Base-by-base conservation (phyloP, 176 grass and related monocot species). In the Zizania latifolia region DNA sequence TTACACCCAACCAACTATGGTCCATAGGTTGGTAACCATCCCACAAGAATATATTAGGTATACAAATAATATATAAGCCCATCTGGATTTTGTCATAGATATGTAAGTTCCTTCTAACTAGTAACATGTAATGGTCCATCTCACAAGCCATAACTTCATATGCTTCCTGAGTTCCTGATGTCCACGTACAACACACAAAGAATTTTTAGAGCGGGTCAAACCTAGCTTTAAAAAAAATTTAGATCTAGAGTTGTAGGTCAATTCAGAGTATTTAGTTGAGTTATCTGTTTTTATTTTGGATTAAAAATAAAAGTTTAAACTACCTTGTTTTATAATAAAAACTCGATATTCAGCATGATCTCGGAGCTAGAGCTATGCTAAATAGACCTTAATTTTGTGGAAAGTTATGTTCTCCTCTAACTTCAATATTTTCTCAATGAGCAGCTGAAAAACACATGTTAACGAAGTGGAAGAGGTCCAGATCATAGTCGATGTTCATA, bases 71-170 rank as follows among this genome's bases (percentile, higher is more conserved):
- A 50, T 86, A 68, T 60, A 65, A 79, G 36, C 63, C 45, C 78
- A 61, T 78, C 75, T 86, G 73, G 82, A 83, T 82, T 84, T 82
- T 68, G 44, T 78, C 79, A 29, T 70, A 65, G 82, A 78, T 70
- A 83, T 85, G 74, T 54, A 88, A 83, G 77, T 90, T 83, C 28
- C 85, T 88, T 82, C 82, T 85, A 86, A 94, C 85, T 86, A 81
- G 41, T 77, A 93, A 88, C 82, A 85, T 29, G 62, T 69, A 83
- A 79, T 79, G 78, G 38, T 51, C 77, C 59, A 85, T 72, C 21
- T 65, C 29, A 26, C 57, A 83, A 83, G 50, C 53, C 55, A 81
- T 83, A 74, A 61, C 78, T 87, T 85, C 70, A 68, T 81, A 41
- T 35, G 67, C 58, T 70, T 83, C 73, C 59, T 73, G 59, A 67